Conservation (phyloP, 2,329 filamentous ascomycete genomes). For the Colletotrichum paranaense region DNA sequence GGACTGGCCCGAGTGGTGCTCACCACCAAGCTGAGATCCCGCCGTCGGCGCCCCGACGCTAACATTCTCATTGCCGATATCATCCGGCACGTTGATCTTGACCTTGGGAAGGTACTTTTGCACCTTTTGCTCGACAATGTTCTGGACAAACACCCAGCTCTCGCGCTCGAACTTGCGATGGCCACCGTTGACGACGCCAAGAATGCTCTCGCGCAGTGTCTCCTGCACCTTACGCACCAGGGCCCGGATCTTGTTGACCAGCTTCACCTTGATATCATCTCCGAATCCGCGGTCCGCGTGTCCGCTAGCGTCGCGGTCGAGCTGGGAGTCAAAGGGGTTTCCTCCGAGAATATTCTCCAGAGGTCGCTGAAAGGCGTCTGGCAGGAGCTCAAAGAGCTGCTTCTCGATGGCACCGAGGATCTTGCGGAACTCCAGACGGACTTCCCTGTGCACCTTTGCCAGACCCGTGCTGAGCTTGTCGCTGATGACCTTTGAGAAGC, state of each 20-base stretch:
- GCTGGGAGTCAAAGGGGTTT: conserved; percentile 57
- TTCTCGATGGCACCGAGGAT: conserved; percentile 57
- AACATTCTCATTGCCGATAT: conserved; percentile 59
- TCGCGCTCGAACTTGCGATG: conserved; percentile 59
- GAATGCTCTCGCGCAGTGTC: conserved; percentile 55
- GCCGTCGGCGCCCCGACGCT: conserved; percentile 52
- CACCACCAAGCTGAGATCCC: conserved; percentile 46
- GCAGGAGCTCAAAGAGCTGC: conserved; percentile 56
- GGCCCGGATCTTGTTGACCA: conserved; percentile 56
- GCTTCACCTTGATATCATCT: conserved; percentile 56
- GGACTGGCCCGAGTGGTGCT: conserved; percentile 41
- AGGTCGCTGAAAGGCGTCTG: conserved; percentile 54
- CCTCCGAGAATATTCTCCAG: conserved; percentile 59
- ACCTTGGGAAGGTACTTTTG: conserved; percentile 58
- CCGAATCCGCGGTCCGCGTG: conserved; percentile 51
- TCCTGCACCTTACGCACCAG: conserved; percentile 58
- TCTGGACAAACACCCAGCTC: conserved; percentile 59
- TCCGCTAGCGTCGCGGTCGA: conserved; percentile 48
- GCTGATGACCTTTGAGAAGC: conserved; percentile 59
- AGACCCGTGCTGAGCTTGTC: conserved; percentile 58
- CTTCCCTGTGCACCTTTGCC: conserved; percentile 55
- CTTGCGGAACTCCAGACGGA: conserved; percentile 58
- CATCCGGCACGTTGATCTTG: conserved; percentile 57
- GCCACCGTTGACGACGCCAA: conserved; percentile 57
- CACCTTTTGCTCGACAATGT: conserved; percentile 57